Percentiles rank a stretch among this genome's conserved stretches.
Conservation (phyloP, 371 early-diverging fungal genomes). For the Vittaforma corneae region DNA sequence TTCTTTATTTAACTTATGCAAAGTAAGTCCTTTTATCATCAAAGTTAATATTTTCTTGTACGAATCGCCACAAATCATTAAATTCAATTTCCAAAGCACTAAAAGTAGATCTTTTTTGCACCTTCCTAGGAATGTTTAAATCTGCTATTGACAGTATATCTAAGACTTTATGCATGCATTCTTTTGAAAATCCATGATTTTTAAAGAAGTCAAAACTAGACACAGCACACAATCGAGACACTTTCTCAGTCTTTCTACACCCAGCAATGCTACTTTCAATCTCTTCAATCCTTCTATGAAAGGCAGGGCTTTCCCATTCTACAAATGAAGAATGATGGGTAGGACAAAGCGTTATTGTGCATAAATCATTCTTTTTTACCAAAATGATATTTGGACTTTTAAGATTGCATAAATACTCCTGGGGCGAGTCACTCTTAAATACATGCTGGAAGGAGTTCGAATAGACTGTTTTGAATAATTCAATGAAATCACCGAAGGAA, state of each 20-base stretch:
- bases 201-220: background rate
- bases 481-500: background rate
- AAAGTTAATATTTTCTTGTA: background rate
- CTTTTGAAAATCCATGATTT: background rate
- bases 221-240: background rate
- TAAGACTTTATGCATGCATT: background rate
- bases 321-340: background rate
- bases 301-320: background rate
- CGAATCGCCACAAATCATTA: background rate
- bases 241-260: background rate
- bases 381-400: background rate
- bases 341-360: background rate
- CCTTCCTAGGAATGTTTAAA: constrained; percentile 1
- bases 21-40: background rate
- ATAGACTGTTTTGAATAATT: constrained; percentile 1
- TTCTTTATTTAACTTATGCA: too few species aligned
- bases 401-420: background rate
- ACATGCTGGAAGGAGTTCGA: background rate
- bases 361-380: background rate
- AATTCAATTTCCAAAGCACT: background rate
- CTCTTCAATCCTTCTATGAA: background rate
- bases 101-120: background rate
- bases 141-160: background rate
- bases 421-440: background rate
- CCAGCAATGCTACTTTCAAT: background rate